These are phyloP conservation scores for Tolypocladium ophioglossoides DNA, from an alignment of 2,329 filamentous ascomycete genomes.

Conservation along the genomic window DNA sequence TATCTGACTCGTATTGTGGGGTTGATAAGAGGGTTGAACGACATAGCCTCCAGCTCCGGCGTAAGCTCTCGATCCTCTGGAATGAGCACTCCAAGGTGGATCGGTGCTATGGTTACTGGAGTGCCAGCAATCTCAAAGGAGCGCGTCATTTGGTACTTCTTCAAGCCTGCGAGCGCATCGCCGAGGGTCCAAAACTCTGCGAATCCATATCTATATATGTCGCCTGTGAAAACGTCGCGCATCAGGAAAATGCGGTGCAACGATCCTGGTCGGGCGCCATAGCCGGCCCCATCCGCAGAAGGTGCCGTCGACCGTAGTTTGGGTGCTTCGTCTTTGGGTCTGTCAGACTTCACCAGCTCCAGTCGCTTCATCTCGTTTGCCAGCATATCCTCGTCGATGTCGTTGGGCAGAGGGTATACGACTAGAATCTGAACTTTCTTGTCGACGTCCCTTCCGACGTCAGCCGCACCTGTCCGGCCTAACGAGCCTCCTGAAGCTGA, in stretches of 20 bases:
- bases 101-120: slow-evolving; percentile 60
- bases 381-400: slow-evolving; percentile 62
- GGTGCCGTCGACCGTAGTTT: slow-evolving; percentile 52
- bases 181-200: slow-evolving; percentile 70
- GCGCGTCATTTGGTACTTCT: slow-evolving; percentile 59
- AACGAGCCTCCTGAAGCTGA: slow-evolving; percentile 18
- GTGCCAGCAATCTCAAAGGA: slow-evolving; percentile 71
- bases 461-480: slow-evolving; percentile 36
- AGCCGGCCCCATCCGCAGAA: slow-evolving; percentile 42
- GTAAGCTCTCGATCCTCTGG: slow-evolving; percentile 52
- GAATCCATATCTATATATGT: slow-evolving; percentile 74
- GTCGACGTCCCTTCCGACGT: slow-evolving; percentile 39
- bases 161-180: slow-evolving; percentile 64
- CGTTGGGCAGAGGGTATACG: slow-evolving; percentile 58
- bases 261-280: slow-evolving; percentile 64
- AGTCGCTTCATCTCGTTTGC: slow-evolving; percentile 65
- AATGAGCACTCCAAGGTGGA: slow-evolving; percentile 77
- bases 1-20: slow-evolving; percentile 59
- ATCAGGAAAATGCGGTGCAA: slow-evolving; percentile 68
- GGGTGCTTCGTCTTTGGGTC: slow-evolving; percentile 29
- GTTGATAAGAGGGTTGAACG: slow-evolving; percentile 62
- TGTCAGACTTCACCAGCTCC: slow-evolving; percentile 49
- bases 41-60: slow-evolving; percentile 48
- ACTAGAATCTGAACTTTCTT: slow-evolving; percentile 66
- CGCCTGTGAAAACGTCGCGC: slow-evolving; percentile 58